phyloP scores from a whole-genome alignment of 768 basidiomycete species.

The Suillus weaverae region DNA sequence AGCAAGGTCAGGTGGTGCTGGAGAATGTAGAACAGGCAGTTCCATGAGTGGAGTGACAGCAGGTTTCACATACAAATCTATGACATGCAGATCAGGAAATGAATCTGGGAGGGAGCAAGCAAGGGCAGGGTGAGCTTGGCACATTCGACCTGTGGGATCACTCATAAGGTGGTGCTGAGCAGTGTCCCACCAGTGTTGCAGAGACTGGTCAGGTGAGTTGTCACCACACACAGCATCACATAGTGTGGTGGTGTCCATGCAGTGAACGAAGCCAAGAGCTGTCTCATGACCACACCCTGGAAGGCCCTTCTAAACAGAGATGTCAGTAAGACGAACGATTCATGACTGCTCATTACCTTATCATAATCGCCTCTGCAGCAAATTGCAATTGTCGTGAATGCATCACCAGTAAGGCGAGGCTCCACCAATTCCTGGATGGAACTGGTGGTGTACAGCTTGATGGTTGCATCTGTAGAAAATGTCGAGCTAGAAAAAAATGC shows the following conservation, averaged over 20 bases:
- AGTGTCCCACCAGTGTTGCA: background rate
- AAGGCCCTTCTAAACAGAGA: background rate
- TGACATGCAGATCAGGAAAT: background rate
- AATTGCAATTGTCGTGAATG: background rate
- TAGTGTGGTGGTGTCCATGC: background rate
- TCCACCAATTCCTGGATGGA: conserved; percentile 19
- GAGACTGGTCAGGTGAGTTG: no score
- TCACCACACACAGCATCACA: background rate
- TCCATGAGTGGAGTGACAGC: background rate
- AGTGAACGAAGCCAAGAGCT: background rate
- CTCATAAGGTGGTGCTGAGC: background rate
- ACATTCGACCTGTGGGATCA: background rate
- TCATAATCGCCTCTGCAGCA: background rate
- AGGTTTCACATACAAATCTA: background rate
- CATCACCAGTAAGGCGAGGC: background rate
- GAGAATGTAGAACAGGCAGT: background rate
- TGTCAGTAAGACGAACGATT: no score
- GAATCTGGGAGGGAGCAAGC: background rate
- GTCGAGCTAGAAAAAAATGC: background rate
- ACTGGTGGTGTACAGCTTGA: conserved; percentile 1
- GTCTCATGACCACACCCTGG: background rate
- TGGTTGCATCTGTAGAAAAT: background rate
- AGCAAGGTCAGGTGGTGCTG: background rate
- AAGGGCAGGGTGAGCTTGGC: background rate
- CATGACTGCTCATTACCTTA: no score